phyloP scores from a whole-genome alignment of 495 filamentous ascomycete species.

The Hapsidospora chrysogenum region DNA sequence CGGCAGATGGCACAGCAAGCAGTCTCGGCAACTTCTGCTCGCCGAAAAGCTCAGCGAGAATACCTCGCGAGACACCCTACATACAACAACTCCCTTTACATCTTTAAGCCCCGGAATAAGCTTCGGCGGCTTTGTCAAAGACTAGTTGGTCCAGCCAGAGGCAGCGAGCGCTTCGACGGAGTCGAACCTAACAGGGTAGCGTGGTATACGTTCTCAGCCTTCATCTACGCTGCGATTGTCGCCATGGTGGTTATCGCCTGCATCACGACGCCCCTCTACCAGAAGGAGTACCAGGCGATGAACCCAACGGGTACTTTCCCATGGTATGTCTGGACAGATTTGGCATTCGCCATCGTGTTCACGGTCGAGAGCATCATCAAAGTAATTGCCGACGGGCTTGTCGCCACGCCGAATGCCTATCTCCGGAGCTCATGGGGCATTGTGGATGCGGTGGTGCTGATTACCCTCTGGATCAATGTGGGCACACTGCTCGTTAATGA shows the following conservation, averaged over 20 bases:
- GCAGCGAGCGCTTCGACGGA: conserved; percentile 69
- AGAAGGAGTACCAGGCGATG: conserved; percentile 57
- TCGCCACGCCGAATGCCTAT: conserved; percentile 95
- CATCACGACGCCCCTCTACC: conserved; percentile 84
- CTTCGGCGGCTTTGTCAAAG: conserved; percentile 72
- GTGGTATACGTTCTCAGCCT: conserved; percentile 85
- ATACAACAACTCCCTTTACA: conserved; percentile 85
- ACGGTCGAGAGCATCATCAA: conserved; percentile 81
- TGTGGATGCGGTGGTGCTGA: conserved; percentile 82
- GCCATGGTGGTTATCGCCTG: conserved; percentile 95
- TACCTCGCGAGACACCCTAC: conserved; percentile 74
- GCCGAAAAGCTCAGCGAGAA: conserved; percentile 76
- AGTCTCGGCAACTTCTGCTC: conserved; percentile 60
- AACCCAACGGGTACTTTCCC: conserved; percentile 40
- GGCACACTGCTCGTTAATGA: conserved; percentile 60
- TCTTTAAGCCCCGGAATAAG: conserved; percentile 63
- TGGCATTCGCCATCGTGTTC: conserved; percentile 80
- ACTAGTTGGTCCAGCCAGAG: conserved; percentile 84
- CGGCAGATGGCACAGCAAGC: conserved; percentile 79
- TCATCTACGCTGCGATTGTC: conserved; percentile 88
- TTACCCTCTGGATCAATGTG: conserved; percentile 95
- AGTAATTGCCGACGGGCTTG: conserved; percentile 87
- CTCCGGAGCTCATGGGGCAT: conserved; percentile 94
- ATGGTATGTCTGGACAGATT: conserved; percentile 89
- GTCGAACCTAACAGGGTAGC: conserved; percentile 69